Evolutionary conservation across 2,329 filamentous ascomycete genomes (phyloP).

Genomic region (Curvularia lunata): DNA sequence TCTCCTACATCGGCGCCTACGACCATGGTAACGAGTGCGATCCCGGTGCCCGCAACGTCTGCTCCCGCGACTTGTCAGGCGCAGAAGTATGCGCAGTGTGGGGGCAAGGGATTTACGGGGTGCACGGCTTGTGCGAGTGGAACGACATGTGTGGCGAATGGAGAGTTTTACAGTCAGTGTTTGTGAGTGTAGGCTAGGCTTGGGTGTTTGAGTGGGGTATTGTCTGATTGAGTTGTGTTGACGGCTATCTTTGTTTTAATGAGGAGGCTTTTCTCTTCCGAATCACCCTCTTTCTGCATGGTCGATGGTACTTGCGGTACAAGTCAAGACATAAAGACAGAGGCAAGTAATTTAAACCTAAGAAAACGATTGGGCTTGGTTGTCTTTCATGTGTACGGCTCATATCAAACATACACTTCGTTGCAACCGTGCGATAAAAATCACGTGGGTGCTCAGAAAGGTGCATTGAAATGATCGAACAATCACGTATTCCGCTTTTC

Average conservation of each 20-base stretch:
- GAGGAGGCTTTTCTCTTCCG: neutral
- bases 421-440: neutral
- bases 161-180: slow-evolving; percentile 40
- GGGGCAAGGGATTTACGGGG: slow-evolving; percentile 27
- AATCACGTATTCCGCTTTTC: slow-evolving; percentile 23
- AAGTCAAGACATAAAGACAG: too few species aligned
- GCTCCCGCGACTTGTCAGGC: slow-evolving; percentile 21
- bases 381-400: neutral
- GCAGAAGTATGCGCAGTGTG: slow-evolving; percentile 35
- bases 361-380: neutral
- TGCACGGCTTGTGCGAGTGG: slow-evolving; percentile 35
- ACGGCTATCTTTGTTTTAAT: neutral
- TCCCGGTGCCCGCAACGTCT: slow-evolving; percentile 14
- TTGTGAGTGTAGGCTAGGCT: neutral
- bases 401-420: neutral
- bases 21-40: slow-evolving; percentile 25
- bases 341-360: neutral
- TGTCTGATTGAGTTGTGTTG: neutral
- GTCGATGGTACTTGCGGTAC: neutral
- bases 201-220: neutral
- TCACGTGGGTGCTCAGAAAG: neutral
- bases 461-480: neutral
- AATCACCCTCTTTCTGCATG: neutral
- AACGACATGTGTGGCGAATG: slow-evolving; percentile 27
- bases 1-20: slow-evolving; percentile 21